Conservation (phyloP, 164 flowering plant species). For the Berberis thunbergii region DNA sequence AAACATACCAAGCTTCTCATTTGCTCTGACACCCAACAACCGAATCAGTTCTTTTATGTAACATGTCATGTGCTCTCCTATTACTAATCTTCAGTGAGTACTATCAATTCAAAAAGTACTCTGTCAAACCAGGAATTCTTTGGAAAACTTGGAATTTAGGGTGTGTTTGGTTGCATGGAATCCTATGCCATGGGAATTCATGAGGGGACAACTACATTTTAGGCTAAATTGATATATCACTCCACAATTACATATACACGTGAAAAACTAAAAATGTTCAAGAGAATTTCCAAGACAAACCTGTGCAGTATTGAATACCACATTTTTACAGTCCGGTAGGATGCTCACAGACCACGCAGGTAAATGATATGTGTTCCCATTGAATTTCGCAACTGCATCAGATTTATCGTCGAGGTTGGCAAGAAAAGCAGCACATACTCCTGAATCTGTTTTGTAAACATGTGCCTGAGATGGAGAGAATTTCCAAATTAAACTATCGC, state of each 20-base stretch:
- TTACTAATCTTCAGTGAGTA: too few species aligned
- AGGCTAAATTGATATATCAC: too few species aligned
- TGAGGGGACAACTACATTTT: too few species aligned
- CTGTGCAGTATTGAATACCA: constrained; percentile 85
- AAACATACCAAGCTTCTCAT: not conserved
- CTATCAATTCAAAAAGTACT: too few species aligned
- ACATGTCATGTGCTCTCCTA: too few species aligned
- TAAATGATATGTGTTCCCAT: constrained; percentile 66
- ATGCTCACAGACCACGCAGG: constrained; percentile 99
- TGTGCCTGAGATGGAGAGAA: constrained; percentile 46
- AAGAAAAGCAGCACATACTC: constrained; percentile 84
- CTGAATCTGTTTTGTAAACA: constrained; percentile 67
- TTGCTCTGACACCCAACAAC: not conserved
- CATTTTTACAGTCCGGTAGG: constrained; percentile 97
- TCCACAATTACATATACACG: too few species aligned
- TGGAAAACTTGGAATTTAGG: too few species aligned
- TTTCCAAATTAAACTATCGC: not conserved
- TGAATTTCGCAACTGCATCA: constrained; percentile 73
- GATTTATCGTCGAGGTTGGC: constrained; percentile 64
- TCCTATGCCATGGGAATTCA: too few species aligned
- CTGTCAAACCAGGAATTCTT: too few species aligned
- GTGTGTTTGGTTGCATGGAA: too few species aligned
- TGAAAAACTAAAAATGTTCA: too few species aligned
- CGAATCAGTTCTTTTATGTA: too few species aligned
- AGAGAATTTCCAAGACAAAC: constrained; percentile 24